A percentile compares a stretch with the other conserved stretches of the same genome.
phyloP scores from a whole-genome alignment of 495 filamentous ascomycete species.

The Hyaloscypha finlandica region DNA sequence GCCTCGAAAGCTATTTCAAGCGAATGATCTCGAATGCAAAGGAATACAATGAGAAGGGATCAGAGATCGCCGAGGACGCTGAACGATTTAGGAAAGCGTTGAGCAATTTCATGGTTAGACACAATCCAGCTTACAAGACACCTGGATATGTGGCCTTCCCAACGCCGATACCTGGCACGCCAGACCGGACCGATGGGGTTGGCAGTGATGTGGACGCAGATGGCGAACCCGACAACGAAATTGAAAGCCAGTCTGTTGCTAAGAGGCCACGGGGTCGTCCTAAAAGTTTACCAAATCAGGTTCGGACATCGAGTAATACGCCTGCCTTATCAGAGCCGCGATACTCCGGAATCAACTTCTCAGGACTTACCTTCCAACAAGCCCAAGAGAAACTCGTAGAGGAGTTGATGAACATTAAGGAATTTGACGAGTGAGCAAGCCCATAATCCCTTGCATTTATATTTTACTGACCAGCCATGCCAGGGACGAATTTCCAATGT shows the following conservation, averaged over 20 bases:
- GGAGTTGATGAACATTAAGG: slow-evolving; percentile 64
- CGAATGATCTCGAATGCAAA: slow-evolving; percentile 78
- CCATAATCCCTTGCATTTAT: slow-evolving; percentile 23
- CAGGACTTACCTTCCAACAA: slow-evolving; percentile 70
- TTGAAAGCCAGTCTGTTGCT: slow-evolving; percentile 24
- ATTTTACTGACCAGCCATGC: slow-evolving; percentile 38
- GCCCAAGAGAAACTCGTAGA: slow-evolving; percentile 80
- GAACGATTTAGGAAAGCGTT: slow-evolving; percentile 74
- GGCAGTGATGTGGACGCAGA: slow-evolving; percentile 35
- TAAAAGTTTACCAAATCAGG: slow-evolving; percentile 31
- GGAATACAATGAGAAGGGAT: slow-evolving; percentile 65
- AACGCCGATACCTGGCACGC: slow-evolving; percentile 58
- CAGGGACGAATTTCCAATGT: slow-evolving; percentile 55
- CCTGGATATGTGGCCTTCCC: slow-evolving; percentile 61
- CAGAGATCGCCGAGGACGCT: slow-evolving; percentile 69
- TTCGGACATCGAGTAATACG: slow-evolving; percentile 47
- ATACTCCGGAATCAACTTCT: slow-evolving; percentile 53
- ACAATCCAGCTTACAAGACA: slow-evolving; percentile 70
- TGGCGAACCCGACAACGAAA: slow-evolving; percentile 40
- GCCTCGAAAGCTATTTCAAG: slow-evolving; percentile 73
- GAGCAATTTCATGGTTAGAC: slow-evolving; percentile 72
- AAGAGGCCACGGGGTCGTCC: slow-evolving; percentile 34
- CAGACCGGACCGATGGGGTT: slow-evolving; percentile 13
- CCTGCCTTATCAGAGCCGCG: slow-evolving; percentile 38
- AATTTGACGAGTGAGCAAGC: slow-evolving; percentile 42